Base-by-base conservation (phyloP, 2,329 filamentous ascomycete genomes). In the Talaromyces sp. region DNA sequence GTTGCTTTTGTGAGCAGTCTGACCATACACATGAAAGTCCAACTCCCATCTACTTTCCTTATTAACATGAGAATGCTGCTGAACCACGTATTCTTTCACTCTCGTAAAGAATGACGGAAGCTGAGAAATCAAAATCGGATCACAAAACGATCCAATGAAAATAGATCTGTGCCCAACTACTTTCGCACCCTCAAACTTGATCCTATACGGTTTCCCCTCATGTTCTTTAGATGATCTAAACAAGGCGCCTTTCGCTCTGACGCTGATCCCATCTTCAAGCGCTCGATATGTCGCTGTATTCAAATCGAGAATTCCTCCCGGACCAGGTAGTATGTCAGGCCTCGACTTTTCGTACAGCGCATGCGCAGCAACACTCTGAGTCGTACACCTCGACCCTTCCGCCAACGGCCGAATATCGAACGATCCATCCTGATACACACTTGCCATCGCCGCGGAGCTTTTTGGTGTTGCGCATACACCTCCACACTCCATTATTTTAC, bases 401-500 rank as follows among this genome's bases (percentile, higher is more conserved):
- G 76, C 73, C 0, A 79, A 70, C 0, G 84, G 82, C 3, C 71
- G 69, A 2, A 85, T 75, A 41, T 85, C 82, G 60, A 86, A 86
- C 5, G 69, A 73, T 22, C 43, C 43, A 0, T 81, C 80, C 13
- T 78, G 78, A 3, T 79, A 80, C 0, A 83, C 67, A 0, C 77
- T 82, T 0, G 80, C 78, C 0, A 79, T 68, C 2, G 77, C 79
- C 3, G 77, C 78, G 3, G 72, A 71, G 0, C 77, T 77, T 63
- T 85, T 85, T 0, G 83, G 83, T 0, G 73, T 71, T 0, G 81
- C 78, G 67, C 82, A 85, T 2, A 74, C 67, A 1, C 69, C 79
- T 14, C 83, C 83, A 16, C 83, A 85, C 67, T 86, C 84, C 73
- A 85, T 76, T 6, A 85, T 82, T 72, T 86, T 85, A 10, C 83